Conservation (phyloP, 495 filamentous ascomycete species). For the Talaromyces borbonicus region DNA sequence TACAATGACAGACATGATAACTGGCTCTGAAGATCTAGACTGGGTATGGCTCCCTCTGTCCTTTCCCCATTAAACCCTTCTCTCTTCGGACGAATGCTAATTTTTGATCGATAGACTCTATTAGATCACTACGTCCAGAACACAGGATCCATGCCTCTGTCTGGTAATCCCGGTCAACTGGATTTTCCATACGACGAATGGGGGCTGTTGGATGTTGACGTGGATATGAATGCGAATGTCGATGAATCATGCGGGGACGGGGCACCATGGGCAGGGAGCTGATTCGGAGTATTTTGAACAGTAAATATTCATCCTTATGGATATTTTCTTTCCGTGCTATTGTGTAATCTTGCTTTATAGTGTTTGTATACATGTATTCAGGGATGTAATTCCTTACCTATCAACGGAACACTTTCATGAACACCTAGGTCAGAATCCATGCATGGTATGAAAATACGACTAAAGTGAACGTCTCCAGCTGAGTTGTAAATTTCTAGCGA, state of each 20-base stretch:
- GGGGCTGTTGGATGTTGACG: background rate
- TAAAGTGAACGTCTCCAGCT: too few relatives aligned
- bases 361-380: too few relatives aligned
- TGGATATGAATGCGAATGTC: background rate
- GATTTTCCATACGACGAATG: background rate
- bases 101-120: background rate
- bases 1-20: constrained; percentile 23
- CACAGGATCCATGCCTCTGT: background rate
- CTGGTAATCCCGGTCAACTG: background rate
- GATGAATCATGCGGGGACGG: background rate
- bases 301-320: too few relatives aligned
- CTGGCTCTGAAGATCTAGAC: constrained; percentile 22
- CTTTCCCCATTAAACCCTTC: background rate
- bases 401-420: too few relatives aligned
- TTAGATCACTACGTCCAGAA: constrained; percentile 4
- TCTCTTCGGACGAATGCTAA: background rate
- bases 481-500: too few relatives aligned
- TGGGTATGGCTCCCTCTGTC: constrained; percentile 20
- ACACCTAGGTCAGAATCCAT: too few relatives aligned
- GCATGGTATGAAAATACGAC: too few relatives aligned
- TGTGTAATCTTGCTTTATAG: too few relatives aligned
- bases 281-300: background rate
- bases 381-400: too few relatives aligned
- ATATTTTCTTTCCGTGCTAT: too few relatives aligned
- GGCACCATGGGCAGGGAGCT: background rate